phyloP scores from a whole-genome alignment of 257 asterid species.

The Cruciata laevipes region DNA sequence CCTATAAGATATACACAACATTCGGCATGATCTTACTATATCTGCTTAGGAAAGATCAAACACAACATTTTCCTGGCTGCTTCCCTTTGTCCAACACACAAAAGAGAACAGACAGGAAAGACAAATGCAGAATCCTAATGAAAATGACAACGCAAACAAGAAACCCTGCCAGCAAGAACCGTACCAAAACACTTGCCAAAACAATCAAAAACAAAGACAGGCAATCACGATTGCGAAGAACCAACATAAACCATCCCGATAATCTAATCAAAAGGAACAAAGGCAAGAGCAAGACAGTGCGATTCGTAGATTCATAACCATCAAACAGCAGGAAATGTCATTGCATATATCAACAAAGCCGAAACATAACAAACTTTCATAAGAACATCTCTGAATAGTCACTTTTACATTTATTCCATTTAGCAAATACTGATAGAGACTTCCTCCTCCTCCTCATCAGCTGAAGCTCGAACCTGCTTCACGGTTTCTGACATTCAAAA shows the following conservation, averaged over 20 bases:
- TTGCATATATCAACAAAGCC: constrained; percentile 8
- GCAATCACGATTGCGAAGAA: neutral
- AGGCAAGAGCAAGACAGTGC: neutral
- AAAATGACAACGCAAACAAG: neutral
- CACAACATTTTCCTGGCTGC: neutral
- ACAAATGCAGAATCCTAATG: neutral
- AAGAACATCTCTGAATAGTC: neutral
- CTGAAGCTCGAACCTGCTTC: constrained; percentile 19
- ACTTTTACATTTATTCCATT: constrained; percentile 1
- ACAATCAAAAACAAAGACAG: neutral
- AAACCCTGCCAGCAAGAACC: neutral
- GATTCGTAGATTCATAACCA: neutral
- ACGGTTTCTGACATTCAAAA: constrained; percentile 23
- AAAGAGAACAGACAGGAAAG: neutral
- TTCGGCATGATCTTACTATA: neutral
- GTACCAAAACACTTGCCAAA: neutral
- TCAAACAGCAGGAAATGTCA: neutral
- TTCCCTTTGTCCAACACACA: constrained; percentile 5
- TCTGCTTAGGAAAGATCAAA: neutral
- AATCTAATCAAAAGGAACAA: neutral
- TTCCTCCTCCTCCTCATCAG: constrained; percentile 19
- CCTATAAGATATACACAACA: too few species aligned
- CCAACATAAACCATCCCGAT: neutral
- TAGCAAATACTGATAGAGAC: neutral
- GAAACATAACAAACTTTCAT: neutral